Evolutionary conservation across 1,139 yeast species (phyloP).

Genomic region (Blastobotrys ciferrii): DNA sequence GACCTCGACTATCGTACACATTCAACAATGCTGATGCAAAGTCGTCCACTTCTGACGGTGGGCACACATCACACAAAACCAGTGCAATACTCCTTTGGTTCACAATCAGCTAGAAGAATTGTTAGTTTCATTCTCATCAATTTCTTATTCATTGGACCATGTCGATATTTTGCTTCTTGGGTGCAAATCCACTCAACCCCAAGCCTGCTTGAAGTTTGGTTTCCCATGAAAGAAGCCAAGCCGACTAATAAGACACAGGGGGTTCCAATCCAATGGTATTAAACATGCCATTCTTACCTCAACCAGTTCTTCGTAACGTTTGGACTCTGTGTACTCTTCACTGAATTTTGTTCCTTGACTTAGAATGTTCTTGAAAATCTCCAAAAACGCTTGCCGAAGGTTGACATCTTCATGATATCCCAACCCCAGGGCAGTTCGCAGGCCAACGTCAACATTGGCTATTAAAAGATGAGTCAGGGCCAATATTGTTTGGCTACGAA

Average conservation of each 20-base stretch:
- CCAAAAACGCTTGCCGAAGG: slow-evolving; percentile 68
- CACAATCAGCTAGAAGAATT: slow-evolving; percentile 12
- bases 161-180: too few species aligned
- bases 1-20: slow-evolving; percentile 54
- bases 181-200: too few species aligned
- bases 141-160: too few species aligned
- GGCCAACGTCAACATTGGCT: slow-evolving; percentile 74
- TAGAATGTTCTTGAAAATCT: slow-evolving; percentile 71
- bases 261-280: too few species aligned
- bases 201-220: too few species aligned
- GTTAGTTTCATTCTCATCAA: slow-evolving; percentile 6
- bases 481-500: slow-evolving; percentile 59
- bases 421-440: slow-evolving; percentile 71
- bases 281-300: slow-evolving; percentile 25
- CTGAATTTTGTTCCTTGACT: slow-evolving; percentile 40
- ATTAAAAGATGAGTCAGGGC: slow-evolving; percentile 68
- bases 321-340: slow-evolving; percentile 35
- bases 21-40: slow-evolving; percentile 68
- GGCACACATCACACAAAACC: slow-evolving; percentile 43
- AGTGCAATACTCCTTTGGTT: slow-evolving; percentile 24
- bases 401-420: slow-evolving; percentile 70
- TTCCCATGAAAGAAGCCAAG: neutral
- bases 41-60: slow-evolving; percentile 69
- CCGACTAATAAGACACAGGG: too few species aligned
- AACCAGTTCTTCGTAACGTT: slow-evolving; percentile 35